phyloP scores from a whole-genome alignment of 148 eudicot species.

The Chenopodium suecicum region DNA sequence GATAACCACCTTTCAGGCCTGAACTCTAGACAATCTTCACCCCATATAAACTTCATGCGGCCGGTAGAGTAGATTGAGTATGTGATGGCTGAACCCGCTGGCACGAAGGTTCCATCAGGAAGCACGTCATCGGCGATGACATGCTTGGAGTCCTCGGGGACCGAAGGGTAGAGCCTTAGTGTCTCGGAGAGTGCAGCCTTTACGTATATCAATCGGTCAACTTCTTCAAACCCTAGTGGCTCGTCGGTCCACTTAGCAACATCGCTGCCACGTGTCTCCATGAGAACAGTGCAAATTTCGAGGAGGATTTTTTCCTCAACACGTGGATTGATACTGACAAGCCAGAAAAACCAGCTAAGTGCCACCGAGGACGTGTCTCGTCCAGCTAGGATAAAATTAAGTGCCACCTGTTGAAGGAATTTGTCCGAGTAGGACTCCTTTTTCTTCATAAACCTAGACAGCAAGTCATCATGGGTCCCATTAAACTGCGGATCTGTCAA shows the following conservation, averaged over 20 bases:
- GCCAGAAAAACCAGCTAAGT: slow-evolving; percentile 94
- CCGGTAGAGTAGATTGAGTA: slow-evolving; percentile 84
- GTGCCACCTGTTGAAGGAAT: slow-evolving; percentile 73
- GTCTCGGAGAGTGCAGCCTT: slow-evolving; percentile 89
- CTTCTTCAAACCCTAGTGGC: slow-evolving; percentile 72
- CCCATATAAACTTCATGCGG: slow-evolving; percentile 81
- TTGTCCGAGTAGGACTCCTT: slow-evolving; percentile 65
- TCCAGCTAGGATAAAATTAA: slow-evolving; percentile 92
- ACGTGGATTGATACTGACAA: slow-evolving; percentile 45
- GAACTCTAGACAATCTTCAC: slow-evolving; percentile 74
- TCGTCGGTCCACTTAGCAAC: slow-evolving; percentile 56
- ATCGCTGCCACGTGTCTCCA: slow-evolving; percentile 69
- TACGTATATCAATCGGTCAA: slow-evolving; percentile 62
- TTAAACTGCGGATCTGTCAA: slow-evolving; percentile 28
- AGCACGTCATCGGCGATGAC: slow-evolving; percentile 58
- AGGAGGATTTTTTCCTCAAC: slow-evolving; percentile 63
- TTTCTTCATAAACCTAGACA: slow-evolving; percentile 89
- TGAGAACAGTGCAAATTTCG: slow-evolving; percentile 62
- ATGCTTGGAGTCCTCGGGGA: slow-evolving; percentile 84
- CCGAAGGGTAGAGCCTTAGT: slow-evolving; percentile 77
- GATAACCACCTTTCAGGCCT: slow-evolving; percentile 87
- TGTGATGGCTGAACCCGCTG: slow-evolving; percentile 72
- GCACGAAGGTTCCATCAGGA: slow-evolving; percentile 84
- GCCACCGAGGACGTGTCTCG: slow-evolving; percentile 97
- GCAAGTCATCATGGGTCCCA: slow-evolving; percentile 56